Percentiles rank a stretch among this genome's conserved stretches.
Conservation (phyloP, 352 stramenopile species). For the Globisporangium heterothallicum region DNA sequence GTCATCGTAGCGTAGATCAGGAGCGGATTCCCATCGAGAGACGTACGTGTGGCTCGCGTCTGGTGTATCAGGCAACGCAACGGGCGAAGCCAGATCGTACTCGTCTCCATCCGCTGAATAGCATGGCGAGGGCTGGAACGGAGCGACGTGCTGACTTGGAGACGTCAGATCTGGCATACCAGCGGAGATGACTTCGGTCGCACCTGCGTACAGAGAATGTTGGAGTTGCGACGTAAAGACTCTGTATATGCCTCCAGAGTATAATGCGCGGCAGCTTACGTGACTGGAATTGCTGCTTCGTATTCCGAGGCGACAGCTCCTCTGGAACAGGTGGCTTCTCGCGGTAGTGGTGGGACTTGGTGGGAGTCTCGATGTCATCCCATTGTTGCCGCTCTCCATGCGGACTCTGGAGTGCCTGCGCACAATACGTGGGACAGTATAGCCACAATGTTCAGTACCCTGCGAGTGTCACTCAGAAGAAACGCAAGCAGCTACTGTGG, state of each 20-base stretch:
- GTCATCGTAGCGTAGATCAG: constrained; percentile 15
- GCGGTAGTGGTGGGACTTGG: not conserved
- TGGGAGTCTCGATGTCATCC: constrained; percentile 22
- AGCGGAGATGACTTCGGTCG: constrained; percentile 1
- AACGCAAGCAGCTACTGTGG: constrained; percentile 2
- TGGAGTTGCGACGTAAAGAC: too few relatives aligned
- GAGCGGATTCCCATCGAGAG: constrained; percentile 21
- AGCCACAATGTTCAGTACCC: not conserved
- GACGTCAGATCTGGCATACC: constrained; percentile 28
- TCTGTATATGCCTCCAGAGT: not conserved
- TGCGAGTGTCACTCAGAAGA: too few relatives aligned
- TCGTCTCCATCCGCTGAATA: constrained; percentile 36
- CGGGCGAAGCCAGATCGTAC: constrained; percentile 60
- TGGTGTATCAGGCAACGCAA: constrained; percentile 45
- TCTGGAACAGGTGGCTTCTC: constrained; percentile 13
- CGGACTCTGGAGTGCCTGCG: constrained; percentile 67
- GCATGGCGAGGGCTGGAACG: constrained; percentile 31
- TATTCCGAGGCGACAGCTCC: constrained; percentile 10
- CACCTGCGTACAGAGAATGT: not conserved
- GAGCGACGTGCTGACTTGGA: constrained; percentile 29
- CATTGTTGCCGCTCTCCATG: constrained; percentile 54
- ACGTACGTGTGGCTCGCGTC: constrained; percentile 9
- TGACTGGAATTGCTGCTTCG: not conserved
- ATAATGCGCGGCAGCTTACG: not conserved
- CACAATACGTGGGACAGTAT: constrained; percentile 5